A percentile compares a stretch with the other conserved stretches of the same genome.
phyloP scores from a whole-genome alignment of 75 land plant genomes.

The Pinus albicaulis region DNA sequence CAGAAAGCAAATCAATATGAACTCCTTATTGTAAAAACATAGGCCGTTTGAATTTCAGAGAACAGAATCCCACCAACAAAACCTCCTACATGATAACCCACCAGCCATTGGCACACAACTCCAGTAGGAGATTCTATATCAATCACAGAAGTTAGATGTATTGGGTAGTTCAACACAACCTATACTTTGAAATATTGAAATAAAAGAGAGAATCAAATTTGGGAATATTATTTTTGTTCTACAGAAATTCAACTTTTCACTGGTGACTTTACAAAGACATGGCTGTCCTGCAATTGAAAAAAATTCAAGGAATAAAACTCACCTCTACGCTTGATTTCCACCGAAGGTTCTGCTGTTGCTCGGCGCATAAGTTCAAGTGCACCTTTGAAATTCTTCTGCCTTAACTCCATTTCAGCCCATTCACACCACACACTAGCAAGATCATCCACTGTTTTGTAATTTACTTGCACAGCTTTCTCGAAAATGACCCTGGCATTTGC shows the following conservation, averaged over 20 bases:
- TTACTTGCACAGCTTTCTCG: slow-evolving; percentile 89
- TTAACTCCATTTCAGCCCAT: slow-evolving; percentile 96
- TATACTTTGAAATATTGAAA: not conserved
- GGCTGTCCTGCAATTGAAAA: no score
- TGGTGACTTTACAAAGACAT: no score
- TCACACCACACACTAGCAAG: slow-evolving; percentile 93
- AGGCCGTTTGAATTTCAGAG: no score
- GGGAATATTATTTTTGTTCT: not conserved
- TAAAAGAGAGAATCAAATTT: not conserved
- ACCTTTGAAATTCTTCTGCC: slow-evolving; percentile 80
- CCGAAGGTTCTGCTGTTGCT: slow-evolving; percentile 91
- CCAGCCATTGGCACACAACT: no score
- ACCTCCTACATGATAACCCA: no score
- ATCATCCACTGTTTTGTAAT: slow-evolving; percentile 85
- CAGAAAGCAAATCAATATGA: no score
- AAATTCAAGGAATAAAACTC: not conserved
- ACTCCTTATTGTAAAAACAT: no score
- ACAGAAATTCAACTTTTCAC: not conserved
- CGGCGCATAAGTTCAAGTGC: slow-evolving; percentile 79
- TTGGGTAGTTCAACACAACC: no score
- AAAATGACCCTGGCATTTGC: slow-evolving; percentile 82
- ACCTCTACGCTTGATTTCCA: slow-evolving; percentile 88
- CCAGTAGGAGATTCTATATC: no score
- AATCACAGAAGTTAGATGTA: no score
- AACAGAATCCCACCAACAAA: no score